phyloP scores from a whole-genome alignment of 257 asterid genomes.

The Verbascum thapsus region DNA sequence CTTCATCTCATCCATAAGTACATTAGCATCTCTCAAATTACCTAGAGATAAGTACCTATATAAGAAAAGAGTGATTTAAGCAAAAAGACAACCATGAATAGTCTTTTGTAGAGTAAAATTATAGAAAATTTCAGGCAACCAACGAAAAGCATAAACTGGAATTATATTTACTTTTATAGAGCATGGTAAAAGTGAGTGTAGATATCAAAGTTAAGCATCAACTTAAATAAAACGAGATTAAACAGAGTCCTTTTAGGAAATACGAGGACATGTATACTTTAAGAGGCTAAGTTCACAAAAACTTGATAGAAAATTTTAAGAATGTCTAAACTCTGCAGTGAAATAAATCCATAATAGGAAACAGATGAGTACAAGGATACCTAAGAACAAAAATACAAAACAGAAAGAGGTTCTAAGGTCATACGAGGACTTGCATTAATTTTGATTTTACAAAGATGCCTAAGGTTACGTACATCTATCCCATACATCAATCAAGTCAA shows the following conservation, averaged over 20 bases:
- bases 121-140: conserved; percentile 21
- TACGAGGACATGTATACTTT: not conserved
- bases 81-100: conserved; percentile 8
- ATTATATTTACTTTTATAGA: too few relatives aligned
- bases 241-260: not conserved
- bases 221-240: too few relatives aligned
- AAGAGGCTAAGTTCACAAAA: not conserved
- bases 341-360: not conserved
- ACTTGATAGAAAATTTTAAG: not conserved
- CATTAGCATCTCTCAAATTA: conserved; percentile 92
- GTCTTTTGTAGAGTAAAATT: not conserved
- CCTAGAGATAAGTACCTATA: conserved; percentile 85
- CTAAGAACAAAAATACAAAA: not conserved
- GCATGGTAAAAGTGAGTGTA: too few relatives aligned
- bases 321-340: not conserved
- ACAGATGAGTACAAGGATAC: not conserved
- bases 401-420: not conserved
- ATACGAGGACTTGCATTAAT: not conserved
- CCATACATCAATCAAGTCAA: not conserved
- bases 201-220: too few relatives aligned
- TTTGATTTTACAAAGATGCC: not conserved
- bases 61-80: not conserved
- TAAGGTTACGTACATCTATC: not conserved
- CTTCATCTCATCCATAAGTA: conserved; percentile 72
- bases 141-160: conserved; percentile 24